These are phyloP conservation scores for Neofusicoccum kwambonambiense DNA, from an alignment of 2,329 filamentous ascomycete genomes.

Conservation along the genomic window DNA sequence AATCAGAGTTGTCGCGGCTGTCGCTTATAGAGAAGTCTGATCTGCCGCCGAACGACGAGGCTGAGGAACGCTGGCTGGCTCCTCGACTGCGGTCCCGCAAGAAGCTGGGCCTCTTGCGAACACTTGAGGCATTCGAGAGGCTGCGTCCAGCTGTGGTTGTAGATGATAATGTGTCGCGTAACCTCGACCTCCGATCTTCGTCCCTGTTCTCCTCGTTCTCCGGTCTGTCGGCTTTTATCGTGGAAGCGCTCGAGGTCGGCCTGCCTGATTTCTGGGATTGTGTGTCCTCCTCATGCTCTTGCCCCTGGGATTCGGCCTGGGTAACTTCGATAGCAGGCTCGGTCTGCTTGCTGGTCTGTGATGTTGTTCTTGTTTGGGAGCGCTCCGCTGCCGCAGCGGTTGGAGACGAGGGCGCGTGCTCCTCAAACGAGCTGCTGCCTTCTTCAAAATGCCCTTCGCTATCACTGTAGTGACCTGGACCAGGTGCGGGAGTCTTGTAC, in stretches of 20 bases:
- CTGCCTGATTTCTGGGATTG: background rate
- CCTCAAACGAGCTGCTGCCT: slow-evolving; percentile 30
- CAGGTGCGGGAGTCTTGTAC: slow-evolving; percentile 42
- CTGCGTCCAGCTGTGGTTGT: background rate
- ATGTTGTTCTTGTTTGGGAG: slow-evolving; percentile 23
- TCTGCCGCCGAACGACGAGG: slow-evolving; percentile 54
- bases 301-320: slow-evolving; percentile 12
- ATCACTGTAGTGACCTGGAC: slow-evolving; percentile 26
- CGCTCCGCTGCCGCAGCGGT: slow-evolving; percentile 43
- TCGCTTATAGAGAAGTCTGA: slow-evolving; percentile 56
- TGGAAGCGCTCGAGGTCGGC: slow-evolving; percentile 40
- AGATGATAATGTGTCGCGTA: background rate
- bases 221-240: slow-evolving; percentile 29
- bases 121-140: slow-evolving; percentile 3
- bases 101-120: slow-evolving; percentile 53
- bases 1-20: slow-evolving; percentile 70
- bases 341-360: slow-evolving; percentile 6
- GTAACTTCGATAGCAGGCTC: slow-evolving; percentile 15
- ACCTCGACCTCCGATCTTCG: slow-evolving; percentile 4
- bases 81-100: slow-evolving; percentile 53
- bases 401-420: slow-evolving; percentile 43
- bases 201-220: background rate
- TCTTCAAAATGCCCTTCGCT: slow-evolving; percentile 29
- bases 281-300: slow-evolving; percentile 14
- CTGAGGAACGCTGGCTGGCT: slow-evolving; percentile 55